Percentiles rank a stretch among this genome's conserved stretches.
These are phyloP conservation scores for Hericium rajendrae DNA, from an alignment of 768 basidiomycete species.

Conservation along the genomic window DNA sequence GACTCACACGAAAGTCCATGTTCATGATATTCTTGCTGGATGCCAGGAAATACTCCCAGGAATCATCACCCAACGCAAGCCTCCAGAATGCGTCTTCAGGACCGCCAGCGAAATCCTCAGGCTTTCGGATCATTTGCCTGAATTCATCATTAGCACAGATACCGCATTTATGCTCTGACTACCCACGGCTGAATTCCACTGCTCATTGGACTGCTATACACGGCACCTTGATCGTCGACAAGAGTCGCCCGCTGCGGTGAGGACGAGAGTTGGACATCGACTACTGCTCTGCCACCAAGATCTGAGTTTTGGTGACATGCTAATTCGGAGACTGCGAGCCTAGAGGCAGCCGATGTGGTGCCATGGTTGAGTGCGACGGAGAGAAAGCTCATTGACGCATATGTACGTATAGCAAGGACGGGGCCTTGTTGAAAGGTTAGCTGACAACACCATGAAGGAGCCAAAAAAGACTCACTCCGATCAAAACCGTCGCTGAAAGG, in stretches of 20 bases:
- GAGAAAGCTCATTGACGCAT: constrained; percentile 24
- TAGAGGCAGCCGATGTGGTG: neutral
- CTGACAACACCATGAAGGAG: constrained; percentile 4
- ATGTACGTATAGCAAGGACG: constrained; percentile 37
- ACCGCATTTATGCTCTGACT: neutral
- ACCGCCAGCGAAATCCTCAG: neutral
- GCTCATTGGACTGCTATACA: constrained; percentile 1
- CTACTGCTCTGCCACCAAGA: constrained; percentile 29
- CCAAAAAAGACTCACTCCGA: neutral
- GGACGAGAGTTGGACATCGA: constrained; percentile 36
- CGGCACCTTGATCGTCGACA: constrained; percentile 3
- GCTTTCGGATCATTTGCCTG: constrained; percentile 6
- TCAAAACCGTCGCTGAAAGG: neutral
- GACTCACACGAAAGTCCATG: constrained; percentile 50
- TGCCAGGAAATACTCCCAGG: constrained; percentile 34
- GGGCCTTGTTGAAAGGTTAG: constrained; percentile 5
- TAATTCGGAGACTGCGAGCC: constrained; percentile 4
- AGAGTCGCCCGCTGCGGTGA: neutral
- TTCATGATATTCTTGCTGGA: constrained; percentile 34
- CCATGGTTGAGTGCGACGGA: neutral
- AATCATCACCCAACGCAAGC: constrained; percentile 28
- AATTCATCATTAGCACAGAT: neutral
- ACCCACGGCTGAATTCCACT: neutral
- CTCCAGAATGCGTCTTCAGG: constrained; percentile 40
- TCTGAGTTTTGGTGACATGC: constrained; percentile 23